Percentiles rank a stretch among this genome's conserved stretches.
phyloP scores from a whole-genome alignment of 2,329 filamentous ascomycete genomes.

The Dactylonectria estremocensis region DNA sequence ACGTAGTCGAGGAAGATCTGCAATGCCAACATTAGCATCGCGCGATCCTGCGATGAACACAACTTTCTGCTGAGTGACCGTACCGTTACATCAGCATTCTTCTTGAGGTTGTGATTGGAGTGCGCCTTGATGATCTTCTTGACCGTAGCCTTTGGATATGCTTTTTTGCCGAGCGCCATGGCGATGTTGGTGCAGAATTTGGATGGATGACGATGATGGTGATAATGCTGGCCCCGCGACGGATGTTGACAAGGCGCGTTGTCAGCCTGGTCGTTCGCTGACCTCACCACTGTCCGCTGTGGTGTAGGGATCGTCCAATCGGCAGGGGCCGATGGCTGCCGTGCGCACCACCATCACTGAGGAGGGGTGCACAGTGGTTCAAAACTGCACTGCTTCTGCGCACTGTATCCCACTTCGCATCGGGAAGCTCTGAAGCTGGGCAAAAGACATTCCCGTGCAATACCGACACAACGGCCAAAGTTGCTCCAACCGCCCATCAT shows the following conservation, averaged over 20 bases:
- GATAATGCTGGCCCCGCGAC: slow-evolving; percentile 15
- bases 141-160: slow-evolving; percentile 87
- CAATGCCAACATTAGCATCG: slow-evolving; percentile 44
- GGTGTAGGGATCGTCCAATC: slow-evolving; percentile 41
- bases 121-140: slow-evolving; percentile 94
- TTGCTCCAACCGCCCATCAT: slow-evolving; percentile 47
- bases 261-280: slow-evolving; percentile 38
- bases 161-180: slow-evolving; percentile 72
- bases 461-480: slow-evolving; percentile 33
- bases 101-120: slow-evolving; percentile 83
- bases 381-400: background rate
- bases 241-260: slow-evolving; percentile 45
- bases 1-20: slow-evolving; percentile 92
- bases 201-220: background rate
- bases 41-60: slow-evolving; percentile 29
- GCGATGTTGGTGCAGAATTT: slow-evolving; percentile 35
- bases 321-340: slow-evolving; percentile 37
- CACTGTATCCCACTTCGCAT: slow-evolving; percentile 48
- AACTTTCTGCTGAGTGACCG: slow-evolving; percentile 44
- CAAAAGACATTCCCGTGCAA: slow-evolving; percentile 33
- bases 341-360: slow-evolving; percentile 40
- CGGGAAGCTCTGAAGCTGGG: slow-evolving; percentile 35
- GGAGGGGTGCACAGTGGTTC: slow-evolving; percentile 44
- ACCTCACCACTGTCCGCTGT: slow-evolving; percentile 37
- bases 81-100: slow-evolving; percentile 89